These are phyloP conservation scores for Apophysomyces variabilis DNA, from an alignment of 371 early-diverging fungal genomes.

Conservation along the genomic window DNA sequence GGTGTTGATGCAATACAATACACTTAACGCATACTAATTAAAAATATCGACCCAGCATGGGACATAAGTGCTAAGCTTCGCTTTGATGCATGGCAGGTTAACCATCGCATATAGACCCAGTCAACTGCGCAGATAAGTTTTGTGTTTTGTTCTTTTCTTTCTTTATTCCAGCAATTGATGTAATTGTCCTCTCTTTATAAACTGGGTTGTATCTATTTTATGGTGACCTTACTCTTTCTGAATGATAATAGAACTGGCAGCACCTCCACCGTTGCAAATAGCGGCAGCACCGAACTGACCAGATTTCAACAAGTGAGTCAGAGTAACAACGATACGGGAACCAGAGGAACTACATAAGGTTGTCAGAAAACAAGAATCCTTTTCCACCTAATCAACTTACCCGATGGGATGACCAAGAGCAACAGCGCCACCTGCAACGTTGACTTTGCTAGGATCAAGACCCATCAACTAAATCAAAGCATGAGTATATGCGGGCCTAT, in stretches of 20 bases:
- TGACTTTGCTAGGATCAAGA: constrained; percentile 77
- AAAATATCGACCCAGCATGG: too few species aligned
- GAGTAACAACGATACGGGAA: constrained; percentile 86
- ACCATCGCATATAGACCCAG: too few species aligned
- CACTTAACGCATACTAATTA: not conserved
- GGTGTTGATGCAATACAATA: constrained; percentile 67
- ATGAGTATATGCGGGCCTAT: constrained; percentile 5
- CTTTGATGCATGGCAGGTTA: too few species aligned
- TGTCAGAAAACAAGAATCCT: not conserved
- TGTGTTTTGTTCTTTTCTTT: too few species aligned
- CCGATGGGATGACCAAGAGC: constrained; percentile 95
- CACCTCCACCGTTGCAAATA: constrained; percentile 95
- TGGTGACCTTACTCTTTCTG: constrained; percentile 58
- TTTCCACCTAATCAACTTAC: constrained; percentile 27
- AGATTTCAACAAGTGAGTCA: constrained; percentile 78
- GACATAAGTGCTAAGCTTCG: too few species aligned
- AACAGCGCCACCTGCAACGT: constrained; percentile 91
- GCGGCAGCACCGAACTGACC: constrained; percentile 87
- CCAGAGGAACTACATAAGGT: constrained; percentile 71
- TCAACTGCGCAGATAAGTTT: too few species aligned
- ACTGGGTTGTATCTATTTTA: not conserved
- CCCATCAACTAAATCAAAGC: constrained; percentile 61
- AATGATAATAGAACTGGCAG: constrained; percentile 85
- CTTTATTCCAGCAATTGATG: too few species aligned
- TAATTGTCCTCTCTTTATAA: too few species aligned